Percentiles rank a stretch among this genome's conserved stretches.
These are phyloP conservation scores for Ceratocystis smalleyi DNA, from an alignment of 2,329 filamentous ascomycete species.

Conservation along the genomic window DNA sequence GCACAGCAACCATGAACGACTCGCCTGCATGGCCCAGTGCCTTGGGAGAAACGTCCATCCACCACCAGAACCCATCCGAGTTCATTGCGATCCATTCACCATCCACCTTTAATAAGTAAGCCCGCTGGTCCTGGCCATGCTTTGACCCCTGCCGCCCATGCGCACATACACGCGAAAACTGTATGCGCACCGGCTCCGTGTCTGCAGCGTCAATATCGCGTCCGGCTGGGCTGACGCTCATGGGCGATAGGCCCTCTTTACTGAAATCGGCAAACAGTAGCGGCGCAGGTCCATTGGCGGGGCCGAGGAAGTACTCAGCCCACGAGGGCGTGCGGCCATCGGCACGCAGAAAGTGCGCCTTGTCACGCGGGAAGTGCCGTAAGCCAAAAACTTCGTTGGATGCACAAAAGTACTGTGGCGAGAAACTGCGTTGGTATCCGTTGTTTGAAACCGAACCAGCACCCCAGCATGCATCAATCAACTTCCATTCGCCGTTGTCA, in stretches of 20 bases:
- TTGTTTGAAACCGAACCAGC: slow-evolving; percentile 49
- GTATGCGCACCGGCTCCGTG: slow-evolving; percentile 51
- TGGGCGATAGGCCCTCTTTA: slow-evolving; percentile 38
- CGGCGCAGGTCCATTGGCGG: slow-evolving; percentile 34
- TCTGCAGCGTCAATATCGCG: slow-evolving; percentile 44
- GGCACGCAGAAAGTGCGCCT: slow-evolving; percentile 53
- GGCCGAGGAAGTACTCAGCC: slow-evolving; percentile 66
- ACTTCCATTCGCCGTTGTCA: slow-evolving; percentile 77
- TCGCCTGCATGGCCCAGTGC: slow-evolving; percentile 56
- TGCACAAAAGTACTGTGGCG: slow-evolving; percentile 43
- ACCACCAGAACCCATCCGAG: slow-evolving; percentile 68
- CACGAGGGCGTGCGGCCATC: slow-evolving; percentile 56
- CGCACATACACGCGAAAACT: slow-evolving; percentile 61
- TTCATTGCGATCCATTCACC: slow-evolving; percentile 44
- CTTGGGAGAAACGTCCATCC: slow-evolving; percentile 53
- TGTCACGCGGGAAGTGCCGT: slow-evolving; percentile 61
- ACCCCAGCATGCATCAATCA: slow-evolving; percentile 87
- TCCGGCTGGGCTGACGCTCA: slow-evolving; percentile 41
- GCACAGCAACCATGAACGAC: slow-evolving; percentile 46
- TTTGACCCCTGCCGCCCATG: slow-evolving; percentile 31
- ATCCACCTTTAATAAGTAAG: not conserved
- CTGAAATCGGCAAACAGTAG: slow-evolving; percentile 31
- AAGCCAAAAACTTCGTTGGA: slow-evolving; percentile 67
- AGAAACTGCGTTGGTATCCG: slow-evolving; percentile 54
- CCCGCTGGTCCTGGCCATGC: not conserved